phyloP scores from a whole-genome alignment of 108 stramenopile species.

The Cyclotella sp. region DNA sequence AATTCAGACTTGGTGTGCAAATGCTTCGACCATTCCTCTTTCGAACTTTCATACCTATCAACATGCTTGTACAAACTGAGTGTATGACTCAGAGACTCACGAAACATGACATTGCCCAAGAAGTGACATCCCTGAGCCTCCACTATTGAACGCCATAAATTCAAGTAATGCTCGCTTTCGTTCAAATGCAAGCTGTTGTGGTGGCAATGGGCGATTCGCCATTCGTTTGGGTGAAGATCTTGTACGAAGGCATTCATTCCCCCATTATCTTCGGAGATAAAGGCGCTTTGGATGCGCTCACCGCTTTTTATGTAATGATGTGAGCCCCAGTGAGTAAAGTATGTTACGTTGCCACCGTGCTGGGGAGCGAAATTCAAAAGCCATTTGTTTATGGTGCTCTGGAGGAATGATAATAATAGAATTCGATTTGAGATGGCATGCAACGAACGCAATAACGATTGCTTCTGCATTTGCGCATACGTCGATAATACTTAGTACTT shows the following conservation, averaged over 20 bases:
- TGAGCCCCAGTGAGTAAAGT: conserved; percentile 18
- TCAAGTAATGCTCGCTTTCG: conserved; percentile 17
- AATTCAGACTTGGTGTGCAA: conserved; percentile 6
- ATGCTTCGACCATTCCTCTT: conserved; percentile 25
- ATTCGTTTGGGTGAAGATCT: conserved; percentile 15
- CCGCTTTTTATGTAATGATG: neutral
- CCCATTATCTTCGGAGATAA: neutral
- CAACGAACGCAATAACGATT: neutral
- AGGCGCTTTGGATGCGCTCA: neutral
- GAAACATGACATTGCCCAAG: conserved; percentile 25
- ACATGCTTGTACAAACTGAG: conserved; percentile 30
- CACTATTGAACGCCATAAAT: conserved; percentile 13
- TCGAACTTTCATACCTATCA: conserved; percentile 4
- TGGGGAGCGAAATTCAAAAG: conserved; percentile 2
- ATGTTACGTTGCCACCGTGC: conserved; percentile 9
- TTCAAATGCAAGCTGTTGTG: conserved; percentile 24
- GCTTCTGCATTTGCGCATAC: too few species aligned
- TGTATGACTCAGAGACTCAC: conserved; percentile 25
- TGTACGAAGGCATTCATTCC: conserved; percentile 25
- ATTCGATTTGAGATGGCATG: neutral
- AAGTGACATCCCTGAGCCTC: conserved; percentile 30
- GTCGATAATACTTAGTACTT: neutral
- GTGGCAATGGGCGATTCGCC: conserved; percentile 34
- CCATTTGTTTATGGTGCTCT: conserved; percentile 32
- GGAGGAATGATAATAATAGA: neutral